Percentiles rank a stretch among this genome's conserved stretches.
Conservation (phyloP, 345 rosid genomes). For the Citrus unshiu region DNA sequence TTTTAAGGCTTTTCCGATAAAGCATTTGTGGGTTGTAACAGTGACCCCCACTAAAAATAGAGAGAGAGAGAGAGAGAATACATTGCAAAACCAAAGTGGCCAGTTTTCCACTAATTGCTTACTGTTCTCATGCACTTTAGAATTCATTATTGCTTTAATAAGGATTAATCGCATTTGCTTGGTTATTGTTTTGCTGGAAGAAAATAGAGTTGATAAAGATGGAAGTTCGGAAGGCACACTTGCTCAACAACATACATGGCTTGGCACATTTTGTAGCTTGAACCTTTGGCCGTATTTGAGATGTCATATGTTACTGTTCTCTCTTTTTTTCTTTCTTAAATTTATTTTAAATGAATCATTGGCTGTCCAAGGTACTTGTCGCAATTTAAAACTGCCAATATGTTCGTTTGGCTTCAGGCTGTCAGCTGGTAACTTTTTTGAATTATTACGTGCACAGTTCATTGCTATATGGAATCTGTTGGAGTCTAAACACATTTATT, state of each 20-base stretch:
- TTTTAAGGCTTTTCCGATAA: background rate
- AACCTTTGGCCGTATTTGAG: background rate
- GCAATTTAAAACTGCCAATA: background rate
- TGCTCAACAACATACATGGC: background rate
- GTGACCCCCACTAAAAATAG: slow-evolving; percentile 2
- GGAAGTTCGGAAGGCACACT: background rate
- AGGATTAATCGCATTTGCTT: background rate
- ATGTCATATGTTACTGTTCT: background rate
- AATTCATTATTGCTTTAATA: too few relatives aligned
- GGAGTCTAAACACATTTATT: too few relatives aligned
- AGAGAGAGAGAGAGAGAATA: too few relatives aligned
- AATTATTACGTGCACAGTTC: too few relatives aligned
- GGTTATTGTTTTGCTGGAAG: background rate
- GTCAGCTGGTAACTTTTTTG: too few relatives aligned
- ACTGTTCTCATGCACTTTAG: background rate
- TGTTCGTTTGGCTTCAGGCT: too few relatives aligned
- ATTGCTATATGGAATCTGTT: too few relatives aligned
- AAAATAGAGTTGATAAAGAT: background rate
- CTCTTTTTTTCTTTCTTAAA: too few relatives aligned
- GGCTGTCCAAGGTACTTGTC: background rate
- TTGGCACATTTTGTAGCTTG: background rate
- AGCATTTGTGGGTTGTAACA: background rate
- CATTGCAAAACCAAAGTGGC: slow-evolving; percentile 4
- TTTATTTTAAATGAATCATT: too few relatives aligned
- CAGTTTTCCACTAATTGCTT: background rate